Evolutionary conservation across 2,329 filamentous ascomycete genomes (phyloP), one percentile per base, ranked within the genome.

Genomic region (Cyclaneusma minus): DNA sequence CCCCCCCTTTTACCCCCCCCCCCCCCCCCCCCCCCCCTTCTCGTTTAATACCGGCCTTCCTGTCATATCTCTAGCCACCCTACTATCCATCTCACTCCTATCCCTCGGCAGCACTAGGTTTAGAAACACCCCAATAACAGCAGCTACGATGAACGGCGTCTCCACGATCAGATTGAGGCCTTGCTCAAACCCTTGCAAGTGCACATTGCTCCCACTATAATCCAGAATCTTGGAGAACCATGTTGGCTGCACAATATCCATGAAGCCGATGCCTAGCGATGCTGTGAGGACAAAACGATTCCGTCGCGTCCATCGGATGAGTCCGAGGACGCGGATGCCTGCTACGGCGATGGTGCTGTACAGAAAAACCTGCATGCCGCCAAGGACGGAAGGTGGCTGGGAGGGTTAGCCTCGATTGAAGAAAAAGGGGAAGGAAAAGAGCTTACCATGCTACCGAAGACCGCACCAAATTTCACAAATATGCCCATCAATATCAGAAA

Each of bases 401-500:
- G n/a, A n/a, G n/a, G n/a, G n/a, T n/a, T n/a, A n/a, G n/a, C n/a
- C n/a, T n/a, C n/a, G n/a, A n/a, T n/a, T n/a, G n/a, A n/a, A n/a
- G n/a, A n/a, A n/a, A n/a, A n/a, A n/a, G n/a, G n/a, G n/a, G n/a
- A n/a, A n/a, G n/a, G n/a, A n/a, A n/a, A n/a, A n/a, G n/a, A n/a
- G n/a, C n/a, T n/a, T n/a, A n/a, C n/a, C 35, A 80, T 80, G 6
- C 70, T 58, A 0, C 76, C 69, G 4, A 80, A 60, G 1, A 74
- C 65, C 0, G 72, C 73, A 2, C 72, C 71, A 35, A 79, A 79
- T 41, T 79, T 79, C 28, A 70, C 64, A 42, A 79, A 77, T 26
- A 79, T 57, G 5, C 73, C 74, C 67, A 78, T 77, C 31, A 80
- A 43, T 16, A 79, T 49, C 12, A 79, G 55, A 55, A 74, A 78